Evolutionary conservation across 192 early-diverging fungal genomes (phyloP).

Genomic region (Rhizophagus prolifer): DNA sequence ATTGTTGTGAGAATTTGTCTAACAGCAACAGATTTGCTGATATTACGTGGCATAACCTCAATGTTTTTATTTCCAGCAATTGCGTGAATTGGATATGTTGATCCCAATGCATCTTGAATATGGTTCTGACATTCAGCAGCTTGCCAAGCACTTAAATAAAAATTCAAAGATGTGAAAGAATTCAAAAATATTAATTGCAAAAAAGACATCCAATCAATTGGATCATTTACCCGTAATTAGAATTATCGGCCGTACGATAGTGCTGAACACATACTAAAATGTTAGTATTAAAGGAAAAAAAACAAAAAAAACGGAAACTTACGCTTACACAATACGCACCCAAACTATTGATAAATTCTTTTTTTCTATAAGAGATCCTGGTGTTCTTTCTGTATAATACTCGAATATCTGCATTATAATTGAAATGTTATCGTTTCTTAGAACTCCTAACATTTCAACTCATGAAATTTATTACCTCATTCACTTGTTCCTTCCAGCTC

Average conservation of each 20-base stretch:
- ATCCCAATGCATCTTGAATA: constrained; percentile 66
- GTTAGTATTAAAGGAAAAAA: neutral
- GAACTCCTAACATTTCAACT: neutral
- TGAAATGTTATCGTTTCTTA: neutral
- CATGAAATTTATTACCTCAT: constrained; percentile 46
- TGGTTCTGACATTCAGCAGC: constrained; percentile 85
- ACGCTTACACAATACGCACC: constrained; percentile 36
- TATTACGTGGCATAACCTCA: constrained; percentile 71
- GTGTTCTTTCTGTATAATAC: constrained; percentile 81
- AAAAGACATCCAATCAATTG: neutral
- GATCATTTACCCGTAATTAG: constrained; percentile 45
- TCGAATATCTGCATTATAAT: constrained; percentile 59
- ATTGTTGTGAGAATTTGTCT: constrained; percentile 59
- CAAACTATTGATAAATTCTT: constrained; percentile 73
- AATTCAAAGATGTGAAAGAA: neutral
- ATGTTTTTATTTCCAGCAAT: constrained; percentile 65
- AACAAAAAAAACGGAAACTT: neutral
- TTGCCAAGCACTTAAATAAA: constrained; percentile 61
- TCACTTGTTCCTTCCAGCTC: constrained; percentile 66
- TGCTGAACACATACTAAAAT: constrained; percentile 45
- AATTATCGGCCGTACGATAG: constrained; percentile 59
- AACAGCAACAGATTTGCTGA: constrained; percentile 63
- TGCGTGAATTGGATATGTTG: constrained; percentile 68
- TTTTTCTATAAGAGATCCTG: constrained; percentile 73
- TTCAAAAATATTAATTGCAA: neutral